Evolutionary conservation across 148 eudicot genomes (phyloP), one percentile per base, ranked within the genome.

Genomic region (Suaeda aralocaspica): DNA sequence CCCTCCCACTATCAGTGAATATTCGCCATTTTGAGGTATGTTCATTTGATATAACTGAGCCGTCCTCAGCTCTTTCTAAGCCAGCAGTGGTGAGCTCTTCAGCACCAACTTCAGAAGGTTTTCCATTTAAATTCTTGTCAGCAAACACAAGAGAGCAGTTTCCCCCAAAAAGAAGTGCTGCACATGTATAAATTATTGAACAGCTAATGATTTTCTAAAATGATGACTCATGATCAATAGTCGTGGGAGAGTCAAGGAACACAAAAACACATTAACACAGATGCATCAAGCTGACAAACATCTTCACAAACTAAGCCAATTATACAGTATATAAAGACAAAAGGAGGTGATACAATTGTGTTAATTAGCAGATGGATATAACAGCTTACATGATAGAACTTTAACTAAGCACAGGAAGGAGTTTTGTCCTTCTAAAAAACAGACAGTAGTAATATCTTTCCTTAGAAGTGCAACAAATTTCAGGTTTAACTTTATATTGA

Each of bases 11-110:
- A 75, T 94, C 98, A 1, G 98, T 94, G 71, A 82, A 94, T 75
- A 94, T 71, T 76, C 97, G 87, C 98, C 97, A 94, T 82, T 94
- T 94, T 9, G 92, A 82, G 34, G 98, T 91, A 80, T 94, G 98
- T 71, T 83, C 82, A 67, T 94, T 94, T 55, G 97, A 91, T 76
- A 89, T 65, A 53, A 87, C 83, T 15, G 98, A 91, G 21, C 89
- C 96, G 81, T 91, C 98, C 76, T 94, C 97, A 73, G 87, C 75
- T 69, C 65, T 83, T 72, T 68, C 87, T 42, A 94, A 83, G 36
- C 84, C 91, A 69, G 70, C n/a, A 62, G 73, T 29, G 39, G 70
- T 70, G 59, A 64, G 70, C 6, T 49, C 82, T 25, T 58, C 76
- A 55, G 65, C 26, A 64, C 52, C 79, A 67, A 75, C 77, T 71